Evolutionary conservation across 306 rosid species (phyloP).

Genomic region (Hylodesmum podocarpum): DNA sequence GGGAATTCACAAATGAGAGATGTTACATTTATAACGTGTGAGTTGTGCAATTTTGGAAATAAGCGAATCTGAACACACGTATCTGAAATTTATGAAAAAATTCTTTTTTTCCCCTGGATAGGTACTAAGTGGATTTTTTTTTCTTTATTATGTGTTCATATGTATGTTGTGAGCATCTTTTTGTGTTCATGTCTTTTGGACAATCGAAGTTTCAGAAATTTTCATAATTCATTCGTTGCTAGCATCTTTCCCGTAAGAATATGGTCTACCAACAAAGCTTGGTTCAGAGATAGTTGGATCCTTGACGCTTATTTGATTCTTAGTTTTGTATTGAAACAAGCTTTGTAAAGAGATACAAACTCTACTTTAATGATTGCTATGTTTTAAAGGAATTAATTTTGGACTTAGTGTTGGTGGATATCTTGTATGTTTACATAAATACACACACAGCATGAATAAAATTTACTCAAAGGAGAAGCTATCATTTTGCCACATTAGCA

Average conservation of each 20-base stretch:
- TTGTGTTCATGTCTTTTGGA: neutral
- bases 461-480: neutral
- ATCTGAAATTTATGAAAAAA: neutral
- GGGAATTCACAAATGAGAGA: neutral
- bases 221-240: too few species aligned
- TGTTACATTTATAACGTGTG: neutral
- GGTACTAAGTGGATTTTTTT: neutral
- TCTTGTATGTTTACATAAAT: neutral
- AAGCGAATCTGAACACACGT: neutral
- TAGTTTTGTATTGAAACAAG: neutral
- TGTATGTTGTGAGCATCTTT: neutral
- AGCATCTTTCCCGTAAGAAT: too few species aligned
- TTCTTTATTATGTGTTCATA: neutral
- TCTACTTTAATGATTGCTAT: neutral
- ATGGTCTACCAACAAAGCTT: neutral
- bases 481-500: neutral
- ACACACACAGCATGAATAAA: neutral
- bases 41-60: neutral
- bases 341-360: neutral
- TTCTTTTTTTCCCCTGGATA: neutral
- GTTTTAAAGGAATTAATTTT: neutral
- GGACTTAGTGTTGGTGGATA: neutral
- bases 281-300: neutral
- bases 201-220: neutral
- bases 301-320: neutral